Base-by-base conservation (phyloP, 805 yeast genomes). In the Schizosaccharomyces japonicus region DNA sequence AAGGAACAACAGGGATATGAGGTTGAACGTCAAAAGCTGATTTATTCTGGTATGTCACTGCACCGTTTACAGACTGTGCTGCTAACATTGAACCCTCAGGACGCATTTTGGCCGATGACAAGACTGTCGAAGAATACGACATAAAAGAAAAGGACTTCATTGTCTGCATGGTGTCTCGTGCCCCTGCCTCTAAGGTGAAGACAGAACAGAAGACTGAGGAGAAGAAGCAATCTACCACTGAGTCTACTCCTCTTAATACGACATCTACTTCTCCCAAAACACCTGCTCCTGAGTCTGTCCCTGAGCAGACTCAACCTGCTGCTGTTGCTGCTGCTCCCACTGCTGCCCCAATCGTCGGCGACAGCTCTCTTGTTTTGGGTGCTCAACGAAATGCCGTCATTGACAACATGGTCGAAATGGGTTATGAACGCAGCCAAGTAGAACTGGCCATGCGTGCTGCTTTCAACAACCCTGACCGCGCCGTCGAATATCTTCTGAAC, bases 391-490 rank as follows among this genome's bases (percentile, higher is more conserved):
- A 80, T 56, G 72, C 76, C 8, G 81, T 92, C 30, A 72, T 87
- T 50, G 70, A 68, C 50, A 78, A 78, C 58, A 84, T 90, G 61
- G 73, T 84, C 76, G 95, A 82, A 54, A 84, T 90, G 95, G 98
- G 98, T 6, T 90, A 84, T 59, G 82, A 79, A 47, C 75, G 93
- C 55, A 71, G 74, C 15, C 81, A 82, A 59, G 95, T 83, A 25
- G 92, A 82, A 63, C 72, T 75, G 44, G 98, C 98, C 0, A 66
- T 90, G 60, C 75, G 92, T 55, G 94, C 94, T 13, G 96, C 98
- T 1, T 90, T 76, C 66, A 87, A 87, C 65, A 85, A 90, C 63
- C 96, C 98, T 19, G 96, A 87, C 60, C 76, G 98, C 57, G 98
- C 98, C 0, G 96, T 90, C 11, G 98, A 90, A 60, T 85, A 87